Percentiles rank a stretch among this genome's conserved stretches.
These are phyloP conservation scores for Papilionanthe hybrid DNA, from an alignment of 116 monocot species.

Conservation along the genomic window DNA sequence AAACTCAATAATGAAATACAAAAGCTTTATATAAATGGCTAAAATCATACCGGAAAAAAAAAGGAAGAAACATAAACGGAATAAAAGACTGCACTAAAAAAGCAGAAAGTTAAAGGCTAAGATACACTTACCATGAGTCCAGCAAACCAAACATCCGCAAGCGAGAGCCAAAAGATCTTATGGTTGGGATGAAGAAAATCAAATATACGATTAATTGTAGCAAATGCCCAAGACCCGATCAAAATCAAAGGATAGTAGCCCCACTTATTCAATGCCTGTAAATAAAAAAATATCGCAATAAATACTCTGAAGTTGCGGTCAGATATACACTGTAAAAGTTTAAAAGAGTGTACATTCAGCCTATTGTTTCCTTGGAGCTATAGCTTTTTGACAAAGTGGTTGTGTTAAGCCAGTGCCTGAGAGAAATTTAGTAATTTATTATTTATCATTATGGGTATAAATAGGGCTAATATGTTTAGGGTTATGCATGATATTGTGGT, in stretches of 20 bases:
- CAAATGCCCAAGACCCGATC: slow-evolving; percentile 97
- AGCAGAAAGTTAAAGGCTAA: not conserved
- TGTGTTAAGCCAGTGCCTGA: too few relatives aligned
- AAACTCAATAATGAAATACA: not conserved
- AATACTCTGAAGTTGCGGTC: not conserved
- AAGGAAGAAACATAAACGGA: not conserved
- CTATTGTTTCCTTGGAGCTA: too few relatives aligned
- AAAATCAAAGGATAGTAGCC: slow-evolving; percentile 96
- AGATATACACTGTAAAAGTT: not conserved
- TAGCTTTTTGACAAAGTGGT: too few relatives aligned
- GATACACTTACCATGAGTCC: slow-evolving; percentile 73
- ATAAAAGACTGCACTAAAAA: not conserved
- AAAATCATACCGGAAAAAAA: not conserved
- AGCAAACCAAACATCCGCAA: slow-evolving; percentile 83
- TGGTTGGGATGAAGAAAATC: slow-evolving; percentile 64
- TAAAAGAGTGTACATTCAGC: not conserved
- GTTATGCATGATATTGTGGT: too few relatives aligned
- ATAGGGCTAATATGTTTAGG: too few relatives aligned
- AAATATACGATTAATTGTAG: slow-evolving; percentile 80
- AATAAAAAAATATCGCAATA: slow-evolving; percentile 1
- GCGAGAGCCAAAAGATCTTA: slow-evolving; percentile 81
- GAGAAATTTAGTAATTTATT: too few relatives aligned
- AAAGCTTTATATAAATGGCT: not conserved
- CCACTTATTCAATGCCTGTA: slow-evolving; percentile 89
- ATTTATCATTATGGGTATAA: too few relatives aligned